Evolutionary conservation across 2,329 filamentous ascomycete species (phyloP), one percentile per base, ranked within the genome.

Genomic region (Fusarium verrucosum): DNA sequence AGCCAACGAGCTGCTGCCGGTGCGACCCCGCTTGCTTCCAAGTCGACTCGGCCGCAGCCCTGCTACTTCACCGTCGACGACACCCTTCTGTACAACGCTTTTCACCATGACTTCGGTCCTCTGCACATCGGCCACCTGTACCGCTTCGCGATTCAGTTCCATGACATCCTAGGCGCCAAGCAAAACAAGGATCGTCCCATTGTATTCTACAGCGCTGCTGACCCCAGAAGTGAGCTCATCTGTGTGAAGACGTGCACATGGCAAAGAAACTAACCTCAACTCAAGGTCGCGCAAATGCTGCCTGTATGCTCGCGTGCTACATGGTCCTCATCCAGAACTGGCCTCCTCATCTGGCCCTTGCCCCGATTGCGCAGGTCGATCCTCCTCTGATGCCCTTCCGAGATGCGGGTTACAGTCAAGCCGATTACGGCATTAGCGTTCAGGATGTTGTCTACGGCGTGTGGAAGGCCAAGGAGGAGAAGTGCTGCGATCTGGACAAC

Each of bases 291-390:
- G 92, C 92, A 68, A 99, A 99, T 78, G 93, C 95, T 43, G 93
- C 95, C 25, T 97, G 94, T 76, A 86, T 99, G 73, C 87, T 99
- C 41, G 94, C 95, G 51, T 97, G 93, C 81, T 99, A 99, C 81
- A 98, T 99, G 94, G 94, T 99, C 38, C 81, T 99, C 66, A 97
- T 99, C 71, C 95, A 99, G 80, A 92, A 92, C 37, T 99, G 95
- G 95, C 92, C 95, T 42, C 95, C 95, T 49, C 95, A 99, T 81
- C 83, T 98, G 71, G 95, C 95, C 30, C 86, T 99, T 37, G 94
- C 94, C 13, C 95, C 95, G 14, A 96, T 99, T 74, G 92, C 95
- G 8, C 95, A 99, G 80, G 91, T 96, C 73, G 95, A 99, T 74
- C 95, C 95, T 40, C 95, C 95, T 22, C 86, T 97, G 82, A 99